phyloP scores from a whole-genome alignment of 108 stramenopile genomes.

The Nannochloropsis oceanica region DNA sequence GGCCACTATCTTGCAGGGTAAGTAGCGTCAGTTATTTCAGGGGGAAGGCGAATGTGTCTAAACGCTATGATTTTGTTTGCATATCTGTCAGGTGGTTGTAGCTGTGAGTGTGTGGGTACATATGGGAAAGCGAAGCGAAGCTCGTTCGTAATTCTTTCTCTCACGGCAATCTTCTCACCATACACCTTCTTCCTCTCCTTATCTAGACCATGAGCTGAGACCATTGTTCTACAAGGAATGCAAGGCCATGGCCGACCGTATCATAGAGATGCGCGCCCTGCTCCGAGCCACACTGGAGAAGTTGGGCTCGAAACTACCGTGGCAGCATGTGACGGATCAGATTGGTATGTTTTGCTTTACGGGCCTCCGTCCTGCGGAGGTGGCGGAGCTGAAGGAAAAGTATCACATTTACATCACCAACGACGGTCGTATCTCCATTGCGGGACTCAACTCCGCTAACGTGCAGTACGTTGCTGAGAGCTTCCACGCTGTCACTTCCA shows the following conservation, averaged over 20 bases:
- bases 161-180: not conserved
- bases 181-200: not conserved
- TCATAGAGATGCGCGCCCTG: conserved; percentile 58
- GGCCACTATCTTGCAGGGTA: conserved; percentile 53
- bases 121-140: too few relatives aligned
- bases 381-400: conserved; percentile 54
- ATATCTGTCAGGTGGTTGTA: too few relatives aligned
- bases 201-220: not conserved
- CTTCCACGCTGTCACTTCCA: conserved; percentile 66
- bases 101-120: too few relatives aligned
- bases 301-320: conserved; percentile 62
- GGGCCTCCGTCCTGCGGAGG: conserved; percentile 80
- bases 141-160: too few relatives aligned
- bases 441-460: conserved; percentile 84
- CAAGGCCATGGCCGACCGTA: conserved; percentile 78
- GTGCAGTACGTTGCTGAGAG: conserved; percentile 78
- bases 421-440: conserved; percentile 93
- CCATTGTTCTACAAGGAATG: conserved; percentile 50
- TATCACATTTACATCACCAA: conserved; percentile 79
- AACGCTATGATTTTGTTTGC: too few relatives aligned
- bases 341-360: conserved; percentile 99
- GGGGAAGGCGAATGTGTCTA: too few relatives aligned
- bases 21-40: not conserved
- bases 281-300: conserved; percentile 59
- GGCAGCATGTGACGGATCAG: conserved; percentile 87